Evolutionary conservation across 2,329 filamentous ascomycete species (phyloP), one percentile per base, ranked within the genome.

Genomic region (Colletotrichum eleusines): DNA sequence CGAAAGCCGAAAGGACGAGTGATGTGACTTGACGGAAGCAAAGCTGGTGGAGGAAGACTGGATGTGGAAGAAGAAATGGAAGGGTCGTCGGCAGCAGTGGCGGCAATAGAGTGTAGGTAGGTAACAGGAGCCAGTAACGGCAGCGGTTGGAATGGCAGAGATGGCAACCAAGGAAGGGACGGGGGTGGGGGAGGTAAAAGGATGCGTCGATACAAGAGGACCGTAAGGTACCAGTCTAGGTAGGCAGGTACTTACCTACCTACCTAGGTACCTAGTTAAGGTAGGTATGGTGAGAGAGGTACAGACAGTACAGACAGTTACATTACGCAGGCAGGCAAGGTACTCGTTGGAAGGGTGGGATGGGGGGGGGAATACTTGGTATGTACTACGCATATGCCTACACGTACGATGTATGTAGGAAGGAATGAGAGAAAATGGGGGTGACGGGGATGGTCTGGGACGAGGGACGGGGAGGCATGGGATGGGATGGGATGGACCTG

Each of bases 11-110:
- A 58, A 44, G 55, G 60, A 46, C 63, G 68, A 46, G 63, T 53
- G n/a, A n/a, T n/a, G 67, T 62, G 68, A 58, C 63, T 64, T 71
- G 68, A 68, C 51, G 51, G 64, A 71, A 44, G 51, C 64, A 42
- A 68, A 51, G 28, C 35, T 20, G 46, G 33, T 35, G 23, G 28
- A 53, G 14, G 33, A 7, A 48, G 35, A 20, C 18, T 40, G 60
- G 46, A n/a, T 20, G 48, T 40, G 48, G 8, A n/a, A 53, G 46
- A 63, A 53, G 46, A 63, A 61, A 61, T 61, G 55, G 46, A 38
- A 66, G 64, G 57, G 46, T 46, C 54, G 55, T 40, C 38, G 5
- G 38, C 48, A 46, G 55, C 9, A 35, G 28, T 28, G 20, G 48
- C 16, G 28, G 12, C n/a, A 48, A 38, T 7, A n/a, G n/a, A n/a